phyloP scores from a whole-genome alignment of 1,284 basidiomycete genomes.

The Rhodotorula mucilaginosa region DNA sequence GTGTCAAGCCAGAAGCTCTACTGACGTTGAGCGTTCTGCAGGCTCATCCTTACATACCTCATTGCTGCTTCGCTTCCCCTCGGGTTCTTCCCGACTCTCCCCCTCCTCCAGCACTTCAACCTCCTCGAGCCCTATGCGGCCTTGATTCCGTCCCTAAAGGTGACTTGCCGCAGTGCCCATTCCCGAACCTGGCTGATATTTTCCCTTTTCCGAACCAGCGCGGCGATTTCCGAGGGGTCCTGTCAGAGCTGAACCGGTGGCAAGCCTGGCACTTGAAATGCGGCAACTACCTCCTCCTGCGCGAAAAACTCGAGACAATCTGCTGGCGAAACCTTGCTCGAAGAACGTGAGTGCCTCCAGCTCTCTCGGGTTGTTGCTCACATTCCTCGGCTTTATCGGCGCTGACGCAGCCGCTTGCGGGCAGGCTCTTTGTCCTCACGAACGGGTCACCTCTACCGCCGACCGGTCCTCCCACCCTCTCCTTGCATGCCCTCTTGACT shows the following conservation, averaged over 20 bases:
- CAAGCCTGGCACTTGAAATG: conserved; percentile 47
- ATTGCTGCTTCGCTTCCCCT: conserved; percentile 49
- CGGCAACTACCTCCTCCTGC: conserved; percentile 49
- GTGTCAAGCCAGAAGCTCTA: fast-evolving
- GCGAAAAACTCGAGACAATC: conserved; percentile 50
- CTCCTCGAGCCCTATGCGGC: conserved; percentile 42
- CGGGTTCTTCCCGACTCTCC: conserved; percentile 47
- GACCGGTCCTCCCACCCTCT: conserved; percentile 47
- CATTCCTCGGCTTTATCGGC: not conserved
- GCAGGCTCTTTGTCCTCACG: conserved; percentile 32
- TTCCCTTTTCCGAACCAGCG: not conserved
- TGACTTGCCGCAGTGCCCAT: not conserved
- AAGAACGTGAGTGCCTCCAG: conserved; percentile 47
- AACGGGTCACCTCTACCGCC: conserved; percentile 32
- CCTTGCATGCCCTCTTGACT: conserved; percentile 43
- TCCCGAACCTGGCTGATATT: too few relatives aligned
- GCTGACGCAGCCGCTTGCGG: too few relatives aligned
- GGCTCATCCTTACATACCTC: conserved; percentile 49
- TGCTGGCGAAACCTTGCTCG: conserved; percentile 52
- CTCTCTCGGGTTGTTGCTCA: not conserved
- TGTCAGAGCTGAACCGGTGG: conserved; percentile 45
- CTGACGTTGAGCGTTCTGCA: conserved; percentile 1
- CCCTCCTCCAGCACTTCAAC: conserved; percentile 45
- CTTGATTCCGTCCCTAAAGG: conserved; percentile 38
- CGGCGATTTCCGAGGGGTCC: conserved; percentile 44